Evolutionary conservation across 75 land plant species (phyloP), one percentile per base, ranked within the genome.

Genomic region (Pinus tabuliformis): DNA sequence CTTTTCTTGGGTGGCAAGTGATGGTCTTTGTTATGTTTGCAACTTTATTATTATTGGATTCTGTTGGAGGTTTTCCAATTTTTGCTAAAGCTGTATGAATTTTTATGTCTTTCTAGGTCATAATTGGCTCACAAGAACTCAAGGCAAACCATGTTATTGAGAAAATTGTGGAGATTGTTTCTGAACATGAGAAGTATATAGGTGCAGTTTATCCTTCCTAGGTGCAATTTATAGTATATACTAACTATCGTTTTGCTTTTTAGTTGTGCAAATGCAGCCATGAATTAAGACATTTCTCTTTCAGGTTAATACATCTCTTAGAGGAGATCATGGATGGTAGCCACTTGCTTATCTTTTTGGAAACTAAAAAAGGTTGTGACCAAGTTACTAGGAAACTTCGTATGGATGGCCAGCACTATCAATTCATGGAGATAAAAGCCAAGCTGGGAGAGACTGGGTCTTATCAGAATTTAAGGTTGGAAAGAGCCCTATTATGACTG

Each of bases 261-360:
- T 4, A 20, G 24, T 17, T 5, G 52, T 33, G 21, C 5, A 26
- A 57, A 57, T 57, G 15, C 12, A 24, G 13, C 72, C 12, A 12
- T 45, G 20, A 39, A 42, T 15, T 17, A 57, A 57, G 30, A 15
- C 20, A 20, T 52, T 24, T 77, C 36, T 9, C 13, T 76, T 57
- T 26, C 80, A 95, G 99, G 82, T 78, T 97, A 57, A 88, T 97
- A 57, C 95, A 89, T 73, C n/a, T n/a, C n/a, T n/a, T n/a, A n/a
- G n/a, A n/a, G n/a, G n/a, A n/a, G n/a, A n/a, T n/a, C 33, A 94
- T 97, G 99, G 99, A 97, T 80, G 99, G 99, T 0, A 90, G 98
- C 72, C 80, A 92, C 37, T 83, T 97, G 68, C 78, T 97, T 60
- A 94, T 97, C 30, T 97, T 97, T 74, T 89, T 97, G 98, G 99